Conservation (phyloP, 2,329 filamentous ascomycete genomes). For the Penicillium rolfsii region DNA sequence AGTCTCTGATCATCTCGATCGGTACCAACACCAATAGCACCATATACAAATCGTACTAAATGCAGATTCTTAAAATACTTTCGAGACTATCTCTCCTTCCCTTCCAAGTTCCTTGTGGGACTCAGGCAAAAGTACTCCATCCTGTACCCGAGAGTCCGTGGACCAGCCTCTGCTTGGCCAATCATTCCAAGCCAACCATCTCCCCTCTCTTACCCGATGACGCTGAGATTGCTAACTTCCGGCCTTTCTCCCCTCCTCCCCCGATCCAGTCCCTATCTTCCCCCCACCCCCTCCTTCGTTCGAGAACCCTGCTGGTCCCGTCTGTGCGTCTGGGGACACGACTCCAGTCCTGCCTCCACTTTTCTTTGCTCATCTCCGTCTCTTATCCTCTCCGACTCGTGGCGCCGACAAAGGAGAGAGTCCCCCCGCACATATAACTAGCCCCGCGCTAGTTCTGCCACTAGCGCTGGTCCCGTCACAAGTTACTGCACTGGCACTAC, state of each 20-base stretch:
- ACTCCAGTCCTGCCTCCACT: constrained; percentile 3
- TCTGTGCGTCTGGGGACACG: constrained; percentile 16
- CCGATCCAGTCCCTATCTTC: constrained; percentile 3
- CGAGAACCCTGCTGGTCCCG: neutral
- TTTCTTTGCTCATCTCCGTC: neutral
- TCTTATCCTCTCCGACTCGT: neutral
- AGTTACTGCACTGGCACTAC: neutral
- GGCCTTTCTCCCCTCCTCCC: neutral
- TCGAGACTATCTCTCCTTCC: no score
- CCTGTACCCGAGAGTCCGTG: constrained; percentile 5
- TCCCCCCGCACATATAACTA: constrained; percentile 2
- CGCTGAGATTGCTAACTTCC: constrained; percentile 16
- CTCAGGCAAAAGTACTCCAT: neutral
- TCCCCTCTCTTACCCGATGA: constrained; percentile 11
- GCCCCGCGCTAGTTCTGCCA: constrained; percentile 1
- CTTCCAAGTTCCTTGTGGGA: neutral
- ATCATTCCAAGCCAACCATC: constrained; percentile 13
- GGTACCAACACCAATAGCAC: neutral
- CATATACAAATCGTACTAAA: neutral
- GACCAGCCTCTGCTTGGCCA: constrained; percentile 10
- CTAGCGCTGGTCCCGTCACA: neutral
- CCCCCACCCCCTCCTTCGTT: neutral
- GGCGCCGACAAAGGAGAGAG: neutral
- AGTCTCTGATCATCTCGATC: neutral
- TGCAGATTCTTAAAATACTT: no score